Base-by-base conservation (phyloP, 257 asterid genomes). In the Lavandula angustifolia region DNA sequence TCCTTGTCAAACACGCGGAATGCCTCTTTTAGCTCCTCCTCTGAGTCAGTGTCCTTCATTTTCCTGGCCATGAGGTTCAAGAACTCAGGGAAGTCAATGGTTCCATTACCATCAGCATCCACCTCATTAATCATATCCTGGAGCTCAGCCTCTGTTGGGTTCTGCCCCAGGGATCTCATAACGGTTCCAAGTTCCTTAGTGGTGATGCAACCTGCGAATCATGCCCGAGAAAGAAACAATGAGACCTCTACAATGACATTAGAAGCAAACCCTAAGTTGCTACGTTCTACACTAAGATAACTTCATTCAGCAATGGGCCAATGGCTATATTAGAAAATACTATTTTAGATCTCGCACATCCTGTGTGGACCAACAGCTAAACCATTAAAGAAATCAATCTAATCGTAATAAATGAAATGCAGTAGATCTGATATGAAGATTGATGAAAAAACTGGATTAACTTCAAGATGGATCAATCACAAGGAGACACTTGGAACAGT, bases 161-260 rank as follows among this genome's bases (percentile, higher is more conserved):
- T 22, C 27, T 22, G 27, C 27, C 27, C 27, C 27, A 22, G 27
- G 27, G 27, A 22, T 22, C 27, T 22, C 27, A 22, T 22, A 22
- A 22, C 27, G 3, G 91, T 84, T 22, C 91, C 91, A 32, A 84
- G 91, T 72, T 84, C 91, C 85, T 84, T 84, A 10, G 91, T 84
- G 32, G 87, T 84, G 74, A 84, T 84, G 79, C 90, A 84, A 70
- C 87, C 87, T 84, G 77, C 9, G 71, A 4, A 65, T 12, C 17
- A 35, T 18, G 29, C 4, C 14, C 29, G n/a, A n/a, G 8, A 61
- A 22, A 33, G 67, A 13, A n/a, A 29, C 4, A 10, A 17, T 56
- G 4, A 56, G 13, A 56, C 44, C 32, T 35, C 47, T 14, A 56
- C 29, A 13, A 32, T 7, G 10, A 13, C 12, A 16, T 14, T 37